Conservation (phyloP, 1,284 basidiomycete genomes). For the Wolfiporia cocos region DNA sequence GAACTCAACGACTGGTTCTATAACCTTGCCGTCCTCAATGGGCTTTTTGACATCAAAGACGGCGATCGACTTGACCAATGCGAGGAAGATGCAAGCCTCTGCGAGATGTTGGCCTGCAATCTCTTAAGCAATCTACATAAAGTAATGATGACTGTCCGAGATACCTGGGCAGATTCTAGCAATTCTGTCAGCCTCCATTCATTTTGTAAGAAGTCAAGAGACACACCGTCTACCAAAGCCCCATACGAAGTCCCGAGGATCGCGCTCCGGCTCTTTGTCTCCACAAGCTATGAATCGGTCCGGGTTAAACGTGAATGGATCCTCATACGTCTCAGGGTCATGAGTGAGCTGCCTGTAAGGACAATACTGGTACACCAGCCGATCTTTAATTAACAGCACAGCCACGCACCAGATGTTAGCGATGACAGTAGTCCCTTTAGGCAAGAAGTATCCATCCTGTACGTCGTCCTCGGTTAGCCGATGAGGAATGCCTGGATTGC, state of each 20-base stretch:
- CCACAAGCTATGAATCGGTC: conserved; percentile 19
- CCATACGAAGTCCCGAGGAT: conserved; percentile 10
- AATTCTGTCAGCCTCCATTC: not conserved
- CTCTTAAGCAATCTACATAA: not conserved
- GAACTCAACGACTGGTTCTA: conserved; percentile 11
- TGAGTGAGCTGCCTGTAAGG: conserved; percentile 22
- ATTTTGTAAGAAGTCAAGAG: not conserved
- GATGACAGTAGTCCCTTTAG: conserved; percentile 23
- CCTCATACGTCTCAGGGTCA: conserved; percentile 20
- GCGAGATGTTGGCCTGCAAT: conserved; percentile 16
- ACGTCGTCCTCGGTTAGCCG: conserved; percentile 21
- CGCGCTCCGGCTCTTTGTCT: conserved; percentile 7
- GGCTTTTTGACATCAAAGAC: conserved; percentile 18
- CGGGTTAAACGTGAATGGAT: conserved; percentile 25
- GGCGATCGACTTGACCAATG: conserved; percentile 15
- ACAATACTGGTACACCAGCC: not conserved
- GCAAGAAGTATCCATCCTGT: conserved; percentile 23
- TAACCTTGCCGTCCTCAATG: conserved; percentile 9
- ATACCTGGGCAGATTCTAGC: conserved; percentile 9
- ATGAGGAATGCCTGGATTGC: conserved; percentile 13
- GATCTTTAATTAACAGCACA: not conserved
- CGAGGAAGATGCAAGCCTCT: conserved; percentile 16
- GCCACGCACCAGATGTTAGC: conserved; percentile 18
- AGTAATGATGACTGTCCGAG: not conserved
- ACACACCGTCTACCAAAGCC: conserved; percentile 15